phyloP scores from a whole-genome alignment of 176 grass and related monocot genomes.

The Poa pratensis region DNA sequence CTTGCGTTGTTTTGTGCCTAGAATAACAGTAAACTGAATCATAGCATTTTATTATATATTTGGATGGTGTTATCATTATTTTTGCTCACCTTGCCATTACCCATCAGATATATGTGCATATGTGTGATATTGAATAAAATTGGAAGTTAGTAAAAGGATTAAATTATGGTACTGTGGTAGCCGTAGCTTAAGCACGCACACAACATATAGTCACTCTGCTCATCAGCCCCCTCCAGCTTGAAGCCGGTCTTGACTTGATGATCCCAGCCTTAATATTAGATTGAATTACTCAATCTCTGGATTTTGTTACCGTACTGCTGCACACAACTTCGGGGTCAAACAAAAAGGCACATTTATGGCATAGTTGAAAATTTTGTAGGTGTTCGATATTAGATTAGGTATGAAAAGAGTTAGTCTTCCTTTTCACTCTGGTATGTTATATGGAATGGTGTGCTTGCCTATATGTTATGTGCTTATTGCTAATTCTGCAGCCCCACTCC shows the following conservation, averaged over 20 bases:
- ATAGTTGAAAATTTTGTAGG: neutral
- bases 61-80: neutral
- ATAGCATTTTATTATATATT: constrained; percentile 30
- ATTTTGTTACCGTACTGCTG: neutral
- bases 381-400: neutral
- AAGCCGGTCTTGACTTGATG: constrained; percentile 22
- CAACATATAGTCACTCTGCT: neutral
- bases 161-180: constrained; percentile 10
- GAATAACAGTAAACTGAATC: constrained; percentile 9
- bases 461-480: neutral
- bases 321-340: constrained; percentile 14
- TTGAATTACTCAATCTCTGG: constrained; percentile 23
- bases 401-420: neutral
- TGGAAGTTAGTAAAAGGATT: constrained; percentile 5
- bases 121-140: neutral
- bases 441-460: constrained; percentile 15
- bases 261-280: neutral
- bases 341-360: neutral
- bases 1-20: constrained; percentile 1
- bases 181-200: constrained; percentile 1
- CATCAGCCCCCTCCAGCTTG: neutral
- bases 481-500: constrained; percentile 8
- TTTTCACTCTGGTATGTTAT: constrained; percentile 31
- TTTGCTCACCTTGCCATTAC: constrained; percentile 11
- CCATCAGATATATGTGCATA: constrained; percentile 33